Conservation (phyloP, 306 rosid species). For the Elaeagnus macrophylla region DNA sequence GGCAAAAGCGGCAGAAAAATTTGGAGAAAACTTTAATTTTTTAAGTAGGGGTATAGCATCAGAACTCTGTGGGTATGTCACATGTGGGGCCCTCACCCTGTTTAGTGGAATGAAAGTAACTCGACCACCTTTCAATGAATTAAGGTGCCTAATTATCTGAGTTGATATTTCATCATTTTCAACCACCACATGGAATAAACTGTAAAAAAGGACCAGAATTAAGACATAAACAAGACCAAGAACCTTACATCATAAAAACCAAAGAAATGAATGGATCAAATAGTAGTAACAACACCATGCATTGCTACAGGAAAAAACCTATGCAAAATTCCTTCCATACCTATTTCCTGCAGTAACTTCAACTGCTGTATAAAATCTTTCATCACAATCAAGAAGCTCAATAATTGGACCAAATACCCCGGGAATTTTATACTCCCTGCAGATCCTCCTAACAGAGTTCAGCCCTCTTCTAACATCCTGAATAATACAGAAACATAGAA, state of each 20-base stretch:
- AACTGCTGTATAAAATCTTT: conserved; percentile 85
- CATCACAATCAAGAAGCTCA: conserved; percentile 88
- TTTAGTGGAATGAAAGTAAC: conserved; percentile 94
- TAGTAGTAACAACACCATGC: neutral
- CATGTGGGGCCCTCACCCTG: conserved; percentile 72
- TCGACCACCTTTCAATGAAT: conserved; percentile 79
- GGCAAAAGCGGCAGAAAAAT: conserved; percentile 58
- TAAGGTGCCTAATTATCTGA: conserved; percentile 88
- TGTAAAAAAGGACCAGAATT: conserved; percentile 33
- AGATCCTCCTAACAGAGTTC: conserved; percentile 78
- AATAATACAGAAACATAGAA: conserved; percentile 14
- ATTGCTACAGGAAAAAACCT: neutral
- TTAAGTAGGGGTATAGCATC: conserved; percentile 80
- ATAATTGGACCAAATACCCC: conserved; percentile 93
- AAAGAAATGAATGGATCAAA: neutral
- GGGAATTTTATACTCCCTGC: conserved; percentile 54
- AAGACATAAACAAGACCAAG: conserved; percentile 4
- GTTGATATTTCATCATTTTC: conserved; percentile 84
- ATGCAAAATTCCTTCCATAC: conserved; percentile 18
- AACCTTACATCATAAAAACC: neutral
- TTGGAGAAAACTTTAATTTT: conserved; percentile 50
- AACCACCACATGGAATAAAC: conserved; percentile 97
- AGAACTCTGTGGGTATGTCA: conserved; percentile 73
- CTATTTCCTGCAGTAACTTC: conserved; percentile 99
- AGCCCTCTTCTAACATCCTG: conserved; percentile 97